Percentiles rank a stretch among this genome's conserved stretches.
phyloP scores from a whole-genome alignment of 2,329 filamentous ascomycete species.

The Trichophyton rubrum region DNA sequence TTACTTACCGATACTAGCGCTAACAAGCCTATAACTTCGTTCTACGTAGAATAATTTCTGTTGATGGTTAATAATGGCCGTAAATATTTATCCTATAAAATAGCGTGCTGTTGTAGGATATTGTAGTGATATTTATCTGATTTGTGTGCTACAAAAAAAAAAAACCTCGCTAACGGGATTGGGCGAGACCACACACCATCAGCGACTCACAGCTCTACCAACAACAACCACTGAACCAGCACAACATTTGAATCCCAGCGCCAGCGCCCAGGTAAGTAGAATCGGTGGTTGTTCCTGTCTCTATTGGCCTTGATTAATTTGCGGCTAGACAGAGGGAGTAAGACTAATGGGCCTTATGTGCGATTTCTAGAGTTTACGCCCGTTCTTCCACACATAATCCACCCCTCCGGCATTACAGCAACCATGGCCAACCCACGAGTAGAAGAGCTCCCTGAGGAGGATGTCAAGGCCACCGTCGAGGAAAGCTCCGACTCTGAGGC shows the following conservation, averaged over 20 bases:
- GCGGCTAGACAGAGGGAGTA: neutral
- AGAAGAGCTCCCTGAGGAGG: conserved; percentile 87
- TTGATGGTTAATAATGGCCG: too few relatives aligned
- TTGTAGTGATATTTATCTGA: conserved; percentile 11
- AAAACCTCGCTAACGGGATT: conserved; percentile 35
- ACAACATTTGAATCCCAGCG: neutral
- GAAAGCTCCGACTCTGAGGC: conserved; percentile 43
- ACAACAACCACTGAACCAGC: conserved; percentile 21
- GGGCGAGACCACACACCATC: conserved; percentile 18
- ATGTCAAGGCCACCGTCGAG: conserved; percentile 72
- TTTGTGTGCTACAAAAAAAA: conserved; percentile 8
- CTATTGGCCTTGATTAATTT: neutral
- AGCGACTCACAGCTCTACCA: neutral
- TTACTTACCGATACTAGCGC: too few relatives aligned
- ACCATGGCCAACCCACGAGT: conserved; percentile 30
- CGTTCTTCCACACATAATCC: neutral
- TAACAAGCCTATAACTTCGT: too few relatives aligned
- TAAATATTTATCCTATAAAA: neutral
- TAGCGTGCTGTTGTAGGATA: neutral
- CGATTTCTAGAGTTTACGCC: neutral
- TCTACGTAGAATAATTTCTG: too few relatives aligned
- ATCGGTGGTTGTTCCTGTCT: neutral
- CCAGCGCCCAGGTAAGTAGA: neutral
- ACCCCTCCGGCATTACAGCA: conserved; percentile 12
- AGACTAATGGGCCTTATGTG: neutral